Base-by-base conservation (phyloP, 176 grass and related monocot species). In the Saccharum spontaneum region DNA sequence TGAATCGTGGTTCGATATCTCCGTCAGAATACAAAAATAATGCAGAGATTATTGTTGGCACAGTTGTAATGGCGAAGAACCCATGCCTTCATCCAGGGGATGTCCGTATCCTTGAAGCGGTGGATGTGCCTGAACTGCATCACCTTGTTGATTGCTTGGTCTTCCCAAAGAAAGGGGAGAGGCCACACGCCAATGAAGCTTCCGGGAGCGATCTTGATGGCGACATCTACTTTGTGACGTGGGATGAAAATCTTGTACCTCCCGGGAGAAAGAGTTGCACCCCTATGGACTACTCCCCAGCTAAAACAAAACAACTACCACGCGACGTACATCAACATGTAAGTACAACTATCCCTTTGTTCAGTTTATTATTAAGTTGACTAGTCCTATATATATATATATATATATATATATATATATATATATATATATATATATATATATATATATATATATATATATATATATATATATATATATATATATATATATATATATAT, bases 171-270 rank as follows among this genome's bases (percentile, higher is more conserved):
- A 95, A 90, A 62, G 95, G 93, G 61, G 93, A 93, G 74, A 93
- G 95, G 72, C 95, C 95, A 68, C 95, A 98, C 64, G 26, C 93
- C 13, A 81, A 98, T 33, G 95, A 98, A 84, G 91, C 95, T 75
- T 98, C 95, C 1, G 95, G 95, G 45, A 98, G 93, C 16, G 95
- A 98, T 81, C 90, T 98, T 79, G 95, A 98, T 78, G 95, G 93
- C 0, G 95, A 98, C 79, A 63, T 95, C 10, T 95, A 89, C 85
- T 98, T 98, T 69, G 93, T 98, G 60, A 87, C 93, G 18, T 98
- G 95, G 93, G 93, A 98, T 52, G 85, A 93, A n/a, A 90, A 88
- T 71, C 89, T 98, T 88, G 79, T 95, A 78, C 93, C 95, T 68
- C 95, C 91, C 2, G 45, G 80, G 17, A 94, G 88, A 79, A 90